These are phyloP conservation scores for Prunus davidiana DNA, from an alignment of 306 rosid species.

Conservation along the genomic window DNA sequence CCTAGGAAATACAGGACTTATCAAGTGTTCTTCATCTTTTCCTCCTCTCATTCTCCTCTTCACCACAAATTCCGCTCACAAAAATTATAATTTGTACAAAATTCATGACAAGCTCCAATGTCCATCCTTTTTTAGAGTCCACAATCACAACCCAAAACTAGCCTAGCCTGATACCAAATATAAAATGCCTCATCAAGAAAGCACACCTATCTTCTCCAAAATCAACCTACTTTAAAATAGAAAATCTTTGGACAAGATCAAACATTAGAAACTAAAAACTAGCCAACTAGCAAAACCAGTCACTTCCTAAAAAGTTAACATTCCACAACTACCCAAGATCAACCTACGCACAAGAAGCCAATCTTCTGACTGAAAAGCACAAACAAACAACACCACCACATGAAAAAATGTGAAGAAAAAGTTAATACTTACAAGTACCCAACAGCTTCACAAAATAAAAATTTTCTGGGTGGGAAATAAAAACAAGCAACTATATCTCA, in stretches of 20 bases:
- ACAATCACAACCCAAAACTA: constrained; percentile 3
- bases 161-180: background rate
- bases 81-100: constrained; percentile 14
- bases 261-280: constrained; percentile 1
- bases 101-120: constrained; percentile 13
- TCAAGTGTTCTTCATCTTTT: constrained; percentile 41
- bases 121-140: constrained; percentile 3
- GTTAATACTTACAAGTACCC: constrained; percentile 15
- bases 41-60: constrained; percentile 41
- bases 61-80: constrained; percentile 27
- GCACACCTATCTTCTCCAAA: constrained; percentile 9
- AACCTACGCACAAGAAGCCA: background rate
- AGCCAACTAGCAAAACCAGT: background rate
- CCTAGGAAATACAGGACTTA: constrained; percentile 72
- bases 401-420: constrained; percentile 3
- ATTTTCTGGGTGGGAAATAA: background rate
- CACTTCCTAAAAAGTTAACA: constrained; percentile 7
- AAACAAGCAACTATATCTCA: background rate
- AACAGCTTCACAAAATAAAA: constrained; percentile 20
- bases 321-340: constrained; percentile 9
- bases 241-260: background rate
- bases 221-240: background rate
- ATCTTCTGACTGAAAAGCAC: constrained; percentile 20
- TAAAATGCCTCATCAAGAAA: constrained; percentile 10
- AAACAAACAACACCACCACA: constrained; percentile 19